These are phyloP conservation scores for Cruciata laevipes DNA, from an alignment of 257 asterid species.

Conservation along the genomic window DNA sequence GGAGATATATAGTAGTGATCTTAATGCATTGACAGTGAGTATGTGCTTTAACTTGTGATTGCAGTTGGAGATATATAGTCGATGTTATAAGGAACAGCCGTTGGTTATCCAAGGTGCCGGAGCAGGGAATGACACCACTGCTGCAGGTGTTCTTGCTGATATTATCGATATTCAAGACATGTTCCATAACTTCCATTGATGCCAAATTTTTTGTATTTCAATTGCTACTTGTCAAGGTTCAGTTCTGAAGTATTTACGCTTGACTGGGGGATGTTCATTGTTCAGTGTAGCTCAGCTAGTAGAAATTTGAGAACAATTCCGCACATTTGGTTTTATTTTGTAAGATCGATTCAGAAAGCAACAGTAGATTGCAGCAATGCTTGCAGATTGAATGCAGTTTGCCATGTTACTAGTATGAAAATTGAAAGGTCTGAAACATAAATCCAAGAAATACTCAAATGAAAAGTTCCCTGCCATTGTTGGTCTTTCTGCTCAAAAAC, in stretches of 20 bases:
- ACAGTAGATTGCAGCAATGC: too few species aligned
- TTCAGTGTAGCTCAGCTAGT: too few species aligned
- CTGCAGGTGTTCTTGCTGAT: constrained; percentile 92
- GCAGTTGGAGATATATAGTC: constrained; percentile 80
- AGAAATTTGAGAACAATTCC: neutral
- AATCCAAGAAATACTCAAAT: too few species aligned
- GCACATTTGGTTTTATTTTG: neutral
- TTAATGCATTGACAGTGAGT: neutral
- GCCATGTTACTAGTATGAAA: too few species aligned
- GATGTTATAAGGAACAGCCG: constrained; percentile 67
- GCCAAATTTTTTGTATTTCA: neutral
- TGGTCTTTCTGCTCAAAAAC: too few species aligned
- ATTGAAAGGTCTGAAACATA: too few species aligned
- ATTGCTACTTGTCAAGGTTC: neutral
- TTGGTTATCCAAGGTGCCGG: constrained; percentile 95
- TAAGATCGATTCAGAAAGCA: too few species aligned
- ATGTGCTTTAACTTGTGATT: constrained; percentile 2
- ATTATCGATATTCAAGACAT: constrained; percentile 81
- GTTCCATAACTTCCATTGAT: constrained; percentile 38
- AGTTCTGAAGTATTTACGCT: neutral
- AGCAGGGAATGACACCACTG: constrained; percentile 88
- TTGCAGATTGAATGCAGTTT: too few species aligned
- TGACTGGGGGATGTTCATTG: too few species aligned
- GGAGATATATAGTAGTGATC: neutral
- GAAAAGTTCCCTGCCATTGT: too few species aligned